Base-by-base conservation (phyloP, 495 filamentous ascomycete genomes). In the Bryoglossum gracile region DNA sequence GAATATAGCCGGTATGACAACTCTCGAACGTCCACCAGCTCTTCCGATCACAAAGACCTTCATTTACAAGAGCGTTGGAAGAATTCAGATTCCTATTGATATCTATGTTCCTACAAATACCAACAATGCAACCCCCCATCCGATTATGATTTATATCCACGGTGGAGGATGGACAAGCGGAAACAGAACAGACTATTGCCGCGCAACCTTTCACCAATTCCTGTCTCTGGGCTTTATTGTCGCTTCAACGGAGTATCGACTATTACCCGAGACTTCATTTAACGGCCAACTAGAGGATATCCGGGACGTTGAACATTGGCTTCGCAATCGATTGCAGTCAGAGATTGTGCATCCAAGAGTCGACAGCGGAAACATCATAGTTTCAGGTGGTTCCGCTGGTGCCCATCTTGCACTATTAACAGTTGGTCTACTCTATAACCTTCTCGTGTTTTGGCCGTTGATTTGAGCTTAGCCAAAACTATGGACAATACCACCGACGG, bases 341-440 rank as follows among this genome's bases (percentile, higher is more conserved):
- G 38, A 49, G 14, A 11, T 44, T 18, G 35, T 11, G 14, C 19
- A 33, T 2, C 11, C 23, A n/a, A 25, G 10, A 6, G 17, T 46
- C 16, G 43, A 53, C 8, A 10, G 14, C 2, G 25, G 34, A 10
- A 48, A 49, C 32, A 49, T 54, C 33, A 28, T 54, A 3, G 39
- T 54, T 0, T 24, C 14, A 13, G 51, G 51, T 11, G 44, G 22
- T 11, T 48, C 45, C 22, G 51, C 51, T 17, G 51, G 51, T n/a
- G 41, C 51, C n/a, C 51, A 48, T 32, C 22, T 54, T 11, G 51
- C 51, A 2, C 34, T 54, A 2, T 34, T 54, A 6, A 49, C 46
- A n/a, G 51, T 49, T 30, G 14, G 45, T 39, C 4, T n/a, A 9
- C 2, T 22, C 13, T 17, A 10, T n/a, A n/a, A n/a, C n/a, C 14